Evolutionary conservation across 139 green algal species (phyloP).

Genomic region (Pleodorina starrii): DNA sequence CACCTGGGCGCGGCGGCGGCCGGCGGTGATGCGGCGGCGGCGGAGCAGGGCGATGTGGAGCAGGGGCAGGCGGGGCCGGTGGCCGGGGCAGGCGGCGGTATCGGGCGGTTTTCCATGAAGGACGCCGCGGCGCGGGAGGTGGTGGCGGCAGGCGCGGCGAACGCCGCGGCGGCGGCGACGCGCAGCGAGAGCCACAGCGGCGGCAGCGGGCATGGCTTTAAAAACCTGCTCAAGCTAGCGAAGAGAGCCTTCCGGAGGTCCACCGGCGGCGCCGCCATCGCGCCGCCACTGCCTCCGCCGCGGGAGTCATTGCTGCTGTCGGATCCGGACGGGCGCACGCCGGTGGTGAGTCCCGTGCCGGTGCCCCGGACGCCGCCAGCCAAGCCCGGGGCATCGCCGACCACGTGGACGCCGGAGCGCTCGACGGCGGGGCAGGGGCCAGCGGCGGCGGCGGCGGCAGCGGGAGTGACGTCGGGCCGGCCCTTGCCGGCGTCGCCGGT

Average conservation of each 20-base stretch:
- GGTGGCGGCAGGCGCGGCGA: neutral
- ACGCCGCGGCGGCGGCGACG: neutral
- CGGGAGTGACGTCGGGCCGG: neutral
- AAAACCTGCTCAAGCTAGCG: neutral
- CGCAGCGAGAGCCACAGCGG: neutral
- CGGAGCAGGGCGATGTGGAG: too few species aligned
- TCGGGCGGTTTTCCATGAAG: neutral
- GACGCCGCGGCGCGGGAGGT: neutral
- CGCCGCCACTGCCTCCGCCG: neutral
- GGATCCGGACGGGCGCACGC: too few species aligned
- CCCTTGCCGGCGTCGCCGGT: neutral
- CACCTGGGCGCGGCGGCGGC: neutral
- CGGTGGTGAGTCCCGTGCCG: neutral
- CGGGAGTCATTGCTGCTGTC: neutral
- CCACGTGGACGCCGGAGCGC: neutral
- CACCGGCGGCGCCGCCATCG: neutral
- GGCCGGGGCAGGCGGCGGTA: neutral
- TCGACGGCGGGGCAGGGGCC: neutral
- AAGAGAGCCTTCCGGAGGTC: constrained; percentile 40
- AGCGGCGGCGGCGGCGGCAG: neutral
- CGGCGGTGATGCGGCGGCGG: too few species aligned
- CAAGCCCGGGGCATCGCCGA: neutral
- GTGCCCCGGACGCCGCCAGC: neutral
- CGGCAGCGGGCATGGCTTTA: neutral
- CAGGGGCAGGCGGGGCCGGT: neutral